phyloP scores from a whole-genome alignment of 2,329 filamentous ascomycete species.

The Diaporthe vexans region DNA sequence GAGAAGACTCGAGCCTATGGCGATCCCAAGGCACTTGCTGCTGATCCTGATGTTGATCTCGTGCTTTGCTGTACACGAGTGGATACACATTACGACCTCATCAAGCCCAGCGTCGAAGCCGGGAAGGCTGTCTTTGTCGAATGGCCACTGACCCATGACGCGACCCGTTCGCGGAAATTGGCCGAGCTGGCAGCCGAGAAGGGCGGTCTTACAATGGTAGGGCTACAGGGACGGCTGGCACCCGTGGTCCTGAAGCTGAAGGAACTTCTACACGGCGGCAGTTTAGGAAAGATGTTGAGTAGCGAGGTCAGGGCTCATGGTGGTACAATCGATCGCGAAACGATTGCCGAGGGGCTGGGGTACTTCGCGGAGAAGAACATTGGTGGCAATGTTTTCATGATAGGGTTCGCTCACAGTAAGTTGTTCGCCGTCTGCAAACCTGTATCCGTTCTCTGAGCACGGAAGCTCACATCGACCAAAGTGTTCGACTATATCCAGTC shows the following conservation, averaged over 20 bases:
- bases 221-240: conserved; percentile 63
- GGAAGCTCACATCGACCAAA: conserved; percentile 46
- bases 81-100: conserved; percentile 63
- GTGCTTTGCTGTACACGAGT: conserved; percentile 69
- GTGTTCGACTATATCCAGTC: conserved; percentile 61
- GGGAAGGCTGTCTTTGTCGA: conserved; percentile 70
- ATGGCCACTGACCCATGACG: conserved; percentile 68
- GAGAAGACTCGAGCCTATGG: conserved; percentile 63
- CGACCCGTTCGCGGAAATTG: conserved; percentile 57
- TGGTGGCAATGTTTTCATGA: conserved; percentile 60
- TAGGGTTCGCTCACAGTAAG: conserved; percentile 59
- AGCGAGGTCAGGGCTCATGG: conserved; percentile 59
- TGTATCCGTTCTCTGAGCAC: conserved; percentile 38
- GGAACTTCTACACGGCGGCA: conserved; percentile 58
- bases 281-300: conserved; percentile 67
- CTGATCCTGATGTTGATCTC: conserved; percentile 65
- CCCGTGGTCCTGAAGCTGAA: conserved; percentile 60
- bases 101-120: conserved; percentile 61
- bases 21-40: conserved; percentile 61
- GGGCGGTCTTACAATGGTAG: conserved; percentile 57
- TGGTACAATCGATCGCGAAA: conserved; percentile 52
- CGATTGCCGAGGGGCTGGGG: conserved; percentile 51
- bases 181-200: conserved; percentile 49
- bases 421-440: conserved; percentile 12
- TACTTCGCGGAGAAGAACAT: conserved; percentile 65